Conservation (phyloP, 352 stramenopile species). For the Globisporangium spinosum region DNA sequence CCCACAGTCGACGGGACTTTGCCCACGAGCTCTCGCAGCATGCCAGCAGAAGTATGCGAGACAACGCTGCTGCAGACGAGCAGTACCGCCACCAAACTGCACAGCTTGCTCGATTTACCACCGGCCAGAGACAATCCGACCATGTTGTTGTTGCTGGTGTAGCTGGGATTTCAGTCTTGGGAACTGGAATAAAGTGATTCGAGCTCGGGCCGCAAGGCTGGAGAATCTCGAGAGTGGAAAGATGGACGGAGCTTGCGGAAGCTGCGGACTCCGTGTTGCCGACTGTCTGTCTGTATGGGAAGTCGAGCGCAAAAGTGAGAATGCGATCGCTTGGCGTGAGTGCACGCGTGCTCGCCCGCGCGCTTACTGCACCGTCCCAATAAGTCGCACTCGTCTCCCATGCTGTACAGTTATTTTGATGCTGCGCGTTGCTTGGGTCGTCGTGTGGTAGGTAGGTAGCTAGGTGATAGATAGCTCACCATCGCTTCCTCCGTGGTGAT, state of each 20-base stretch:
- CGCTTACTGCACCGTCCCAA: neutral
- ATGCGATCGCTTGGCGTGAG: neutral
- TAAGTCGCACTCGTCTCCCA: neutral
- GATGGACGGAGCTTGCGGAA: neutral
- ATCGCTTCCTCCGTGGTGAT: too few relatives aligned
- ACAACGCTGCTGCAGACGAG: conserved; percentile 1
- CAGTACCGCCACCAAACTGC: neutral
- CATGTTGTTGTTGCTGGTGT: neutral
- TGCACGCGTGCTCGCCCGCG: neutral
- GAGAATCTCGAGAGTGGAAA: neutral
- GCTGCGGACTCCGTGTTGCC: neutral
- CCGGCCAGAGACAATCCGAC: neutral
- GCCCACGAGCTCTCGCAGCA: neutral
- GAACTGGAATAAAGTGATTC: neutral
- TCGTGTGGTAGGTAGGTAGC: too few relatives aligned
- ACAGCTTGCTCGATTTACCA: neutral
- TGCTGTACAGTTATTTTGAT: neutral
- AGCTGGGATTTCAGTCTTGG: neutral
- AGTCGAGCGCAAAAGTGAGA: conserved; percentile 7
- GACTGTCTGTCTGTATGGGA: neutral
- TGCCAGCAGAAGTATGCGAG: neutral
- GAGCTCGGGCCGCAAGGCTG: neutral
- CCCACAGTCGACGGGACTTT: too few relatives aligned
- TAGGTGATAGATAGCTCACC: too few relatives aligned
- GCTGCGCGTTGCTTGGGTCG: neutral